Evolutionary conservation across 257 asterid species (phyloP).

Genomic region (Oldenlandia corymbosa): DNA sequence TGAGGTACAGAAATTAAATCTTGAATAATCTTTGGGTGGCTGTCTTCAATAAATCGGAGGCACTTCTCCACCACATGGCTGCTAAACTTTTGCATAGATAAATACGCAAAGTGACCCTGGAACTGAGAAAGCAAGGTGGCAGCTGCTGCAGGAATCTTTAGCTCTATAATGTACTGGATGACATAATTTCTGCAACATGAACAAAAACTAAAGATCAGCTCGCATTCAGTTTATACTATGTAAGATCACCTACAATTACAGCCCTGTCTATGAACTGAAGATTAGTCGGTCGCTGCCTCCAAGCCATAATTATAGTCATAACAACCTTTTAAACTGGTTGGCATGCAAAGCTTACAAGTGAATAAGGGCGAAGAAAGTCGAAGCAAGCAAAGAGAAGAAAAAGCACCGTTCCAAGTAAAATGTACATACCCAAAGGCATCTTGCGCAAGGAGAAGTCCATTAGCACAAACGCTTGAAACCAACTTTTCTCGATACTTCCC

Average conservation of each 20-base stretch:
- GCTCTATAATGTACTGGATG: slow-evolving; percentile 36
- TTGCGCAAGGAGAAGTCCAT: slow-evolving; percentile 74
- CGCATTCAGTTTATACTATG: neutral
- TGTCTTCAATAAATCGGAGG: slow-evolving; percentile 23
- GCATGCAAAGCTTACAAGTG: neutral
- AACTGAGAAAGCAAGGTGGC: slow-evolving; percentile 29
- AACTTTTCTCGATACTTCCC: slow-evolving; percentile 61
- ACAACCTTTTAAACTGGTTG: neutral
- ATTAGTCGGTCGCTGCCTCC: neutral
- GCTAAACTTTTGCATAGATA: slow-evolving; percentile 43
- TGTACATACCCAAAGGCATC: slow-evolving; percentile 88
- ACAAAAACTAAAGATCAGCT: neutral
- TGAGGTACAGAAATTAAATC: slow-evolving; percentile 29
- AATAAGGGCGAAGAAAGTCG: neutral
- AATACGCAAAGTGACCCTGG: slow-evolving; percentile 26
- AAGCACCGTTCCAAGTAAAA: neutral
- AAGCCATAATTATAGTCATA: neutral
- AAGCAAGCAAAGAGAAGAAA: neutral
- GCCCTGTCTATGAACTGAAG: neutral
- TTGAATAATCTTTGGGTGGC: slow-evolving; percentile 23
- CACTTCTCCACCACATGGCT: slow-evolving; percentile 46
- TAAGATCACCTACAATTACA: neutral
- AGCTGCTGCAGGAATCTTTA: slow-evolving; percentile 27
- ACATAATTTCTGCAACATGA: slow-evolving; percentile 42
- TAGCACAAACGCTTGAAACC: slow-evolving; percentile 51